Percentiles rank a stretch among this genome's conserved stretches.
These are phyloP conservation scores for Malbranchea cinnamomea DNA, from an alignment of 2,329 filamentous ascomycete species.

Conservation along the genomic window DNA sequence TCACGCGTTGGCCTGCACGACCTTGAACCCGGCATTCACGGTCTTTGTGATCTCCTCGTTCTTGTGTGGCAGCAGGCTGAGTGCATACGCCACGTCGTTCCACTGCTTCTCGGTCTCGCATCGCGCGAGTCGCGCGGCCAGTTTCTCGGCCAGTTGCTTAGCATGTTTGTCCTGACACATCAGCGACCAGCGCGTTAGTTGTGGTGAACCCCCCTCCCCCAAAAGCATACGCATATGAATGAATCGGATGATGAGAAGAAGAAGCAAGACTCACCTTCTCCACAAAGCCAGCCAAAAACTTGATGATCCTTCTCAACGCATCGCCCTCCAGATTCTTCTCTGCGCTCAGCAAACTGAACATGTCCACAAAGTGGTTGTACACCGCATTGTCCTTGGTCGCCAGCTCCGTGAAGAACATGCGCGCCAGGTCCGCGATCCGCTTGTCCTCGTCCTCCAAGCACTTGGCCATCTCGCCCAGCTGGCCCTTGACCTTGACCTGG, in stretches of 20 bases:
- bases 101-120: slow-evolving; percentile 91
- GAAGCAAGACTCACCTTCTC: slow-evolving; percentile 60
- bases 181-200: not conserved
- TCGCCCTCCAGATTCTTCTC: slow-evolving; percentile 72
- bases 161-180: slow-evolving; percentile 75
- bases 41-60: slow-evolving; percentile 32
- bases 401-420: slow-evolving; percentile 98
- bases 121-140: slow-evolving; percentile 68
- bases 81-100: slow-evolving; percentile 90
- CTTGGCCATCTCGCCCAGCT: slow-evolving; percentile 97
- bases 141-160: slow-evolving; percentile 80
- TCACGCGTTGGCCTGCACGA: slow-evolving; percentile 49
- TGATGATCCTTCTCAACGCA: slow-evolving; percentile 69
- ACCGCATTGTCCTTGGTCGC: slow-evolving; percentile 97
- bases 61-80: slow-evolving; percentile 71
- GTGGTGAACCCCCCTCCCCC: not conserved
- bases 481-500: slow-evolving; percentile 98
- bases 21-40: slow-evolving; percentile 35
- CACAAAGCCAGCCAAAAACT: slow-evolving; percentile 88
- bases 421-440: slow-evolving; percentile 77
- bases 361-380: slow-evolving; percentile 98
- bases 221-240: slow-evolving; percentile 1
- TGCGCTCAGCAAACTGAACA: slow-evolving; percentile 85
- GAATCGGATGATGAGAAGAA: not conserved
- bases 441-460: slow-evolving; percentile 95